Evolutionary conservation across 75 land plant species (phyloP).

Genomic region (Selaginella tamariscina): DNA sequence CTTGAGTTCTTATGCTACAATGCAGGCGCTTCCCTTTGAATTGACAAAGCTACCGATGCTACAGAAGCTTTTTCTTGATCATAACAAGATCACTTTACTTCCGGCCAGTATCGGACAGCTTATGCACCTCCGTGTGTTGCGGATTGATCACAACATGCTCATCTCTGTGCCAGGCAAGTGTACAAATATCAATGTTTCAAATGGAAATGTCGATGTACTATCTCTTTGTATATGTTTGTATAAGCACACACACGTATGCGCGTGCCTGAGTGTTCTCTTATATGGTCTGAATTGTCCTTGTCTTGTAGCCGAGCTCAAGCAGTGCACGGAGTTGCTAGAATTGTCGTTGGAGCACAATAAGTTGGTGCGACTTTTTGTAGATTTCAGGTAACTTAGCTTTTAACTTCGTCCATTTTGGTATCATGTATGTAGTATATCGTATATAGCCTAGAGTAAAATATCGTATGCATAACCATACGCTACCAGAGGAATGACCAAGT

Average conservation of each 20-base stretch:
- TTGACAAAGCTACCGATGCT: constrained; percentile 55
- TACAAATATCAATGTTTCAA: not conserved
- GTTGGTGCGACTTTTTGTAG: constrained; percentile 86
- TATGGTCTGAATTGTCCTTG: no score
- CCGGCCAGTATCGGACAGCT: constrained; percentile 87
- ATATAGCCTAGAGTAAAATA: no score
- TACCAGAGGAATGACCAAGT: constrained; percentile 89
- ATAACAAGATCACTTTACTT: constrained; percentile 56
- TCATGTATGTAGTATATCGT: no score
- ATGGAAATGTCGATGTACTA: not conserved
- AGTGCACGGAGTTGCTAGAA: constrained; percentile 69
- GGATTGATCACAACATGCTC: constrained; percentile 74
- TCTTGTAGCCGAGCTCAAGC: constrained; percentile 72
- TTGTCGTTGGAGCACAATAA: constrained; percentile 95
- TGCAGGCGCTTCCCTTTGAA: constrained; percentile 67
- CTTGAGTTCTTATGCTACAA: not conserved
- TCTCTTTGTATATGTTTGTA: no score
- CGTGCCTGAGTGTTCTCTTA: no score
- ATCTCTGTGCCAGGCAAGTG: constrained; percentile 82
- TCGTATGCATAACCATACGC: no score
- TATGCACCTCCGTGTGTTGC: constrained; percentile 67
- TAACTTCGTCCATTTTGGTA: no score
- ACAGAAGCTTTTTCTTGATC: constrained; percentile 76
- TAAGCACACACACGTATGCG: no score
- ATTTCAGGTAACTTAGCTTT: constrained; percentile 99